A percentile compares a stretch with the other conserved stretches of the same genome.
These are phyloP conservation scores for Selaginella tamariscina DNA, from an alignment of 75 land plant genomes.

Conservation along the genomic window DNA sequence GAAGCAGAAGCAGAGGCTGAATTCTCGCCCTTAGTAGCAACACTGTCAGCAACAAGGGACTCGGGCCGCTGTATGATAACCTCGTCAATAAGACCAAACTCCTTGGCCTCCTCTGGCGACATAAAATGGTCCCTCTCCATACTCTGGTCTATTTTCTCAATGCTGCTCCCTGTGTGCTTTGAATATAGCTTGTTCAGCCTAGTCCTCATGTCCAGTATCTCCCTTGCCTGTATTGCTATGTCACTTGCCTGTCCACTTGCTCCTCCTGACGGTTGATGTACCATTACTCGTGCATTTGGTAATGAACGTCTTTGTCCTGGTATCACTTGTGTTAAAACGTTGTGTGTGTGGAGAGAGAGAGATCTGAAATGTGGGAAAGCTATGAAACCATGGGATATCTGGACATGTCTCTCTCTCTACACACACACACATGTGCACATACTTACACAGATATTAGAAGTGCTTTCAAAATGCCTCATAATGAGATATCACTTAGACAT, in stretches of 20 bases:
- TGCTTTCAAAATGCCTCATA: too few species aligned
- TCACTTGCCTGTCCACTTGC: constrained; percentile 80
- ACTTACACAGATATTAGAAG: too few species aligned
- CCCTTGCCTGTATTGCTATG: constrained; percentile 73
- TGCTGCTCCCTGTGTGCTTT: constrained; percentile 57
- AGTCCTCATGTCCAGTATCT: constrained; percentile 65
- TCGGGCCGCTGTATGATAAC: constrained; percentile 71
- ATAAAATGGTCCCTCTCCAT: constrained; percentile 88
- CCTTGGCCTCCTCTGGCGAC: constrained; percentile 87
- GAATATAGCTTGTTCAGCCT: constrained; percentile 50
- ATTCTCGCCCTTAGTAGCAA: constrained; percentile 20
- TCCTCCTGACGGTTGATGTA: constrained; percentile 93
- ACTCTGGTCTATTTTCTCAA: constrained; percentile 54
- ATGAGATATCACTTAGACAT: too few species aligned
- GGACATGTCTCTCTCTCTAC: too few species aligned
- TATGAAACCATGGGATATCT: too few species aligned
- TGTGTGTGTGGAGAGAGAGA: too few species aligned
- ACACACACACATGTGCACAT: too few species aligned
- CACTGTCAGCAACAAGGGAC: constrained; percentile 55
- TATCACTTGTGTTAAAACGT: too few species aligned
- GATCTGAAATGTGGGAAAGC: too few species aligned
- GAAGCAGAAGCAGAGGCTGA: neutral
- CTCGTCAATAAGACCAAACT: constrained; percentile 78
- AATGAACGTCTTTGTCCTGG: constrained; percentile 75
- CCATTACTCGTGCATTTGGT: constrained; percentile 81